Base-by-base conservation (phyloP, 257 asterid genomes). In the Schizonepeta tenuifolia region DNA sequence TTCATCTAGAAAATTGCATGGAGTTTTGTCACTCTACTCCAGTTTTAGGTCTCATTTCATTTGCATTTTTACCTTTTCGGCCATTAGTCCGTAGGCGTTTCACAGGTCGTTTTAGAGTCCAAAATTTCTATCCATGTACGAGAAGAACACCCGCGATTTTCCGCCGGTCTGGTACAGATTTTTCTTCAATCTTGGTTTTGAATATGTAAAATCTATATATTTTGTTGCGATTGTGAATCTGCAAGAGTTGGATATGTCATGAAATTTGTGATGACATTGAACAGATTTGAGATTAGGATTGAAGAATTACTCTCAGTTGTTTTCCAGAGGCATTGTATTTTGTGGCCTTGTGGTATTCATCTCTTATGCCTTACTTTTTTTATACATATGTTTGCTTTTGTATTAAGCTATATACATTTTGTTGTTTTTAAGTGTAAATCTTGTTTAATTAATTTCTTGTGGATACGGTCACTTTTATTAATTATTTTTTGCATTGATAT, bases 301-400 rank as follows among this genome's bases (percentile, higher is more conserved):
- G 83, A 55, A 63, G 78, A 63, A 59, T 64, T 40, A 62, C 8
- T 75, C 20, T 69, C 21, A 50, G 38, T 67, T 76, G 72, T 60
- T 58, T 58, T 53, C 72, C 53, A 51, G 72, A 81, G 82, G 83
- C 82, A 77, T 54, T 67, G 82, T 69, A 68, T 76, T 81, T 81
- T 83, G 77, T 73, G 56, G 88, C 76, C 80, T 70, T 71, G 7
- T 50, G 47, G 64, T 72, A 71, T 65, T 75, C 43, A 33, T 73
- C 28, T 77, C 31, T 70, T 54, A 31, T 31, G 69, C 69, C 53
- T 35, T 50, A n/a, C 13, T 4, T 10, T 61, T 15, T 15, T 18
- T 40, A 67, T 24, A 60, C 43, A 38, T 57, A 7, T 69, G 65
- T 36, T 59, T 61, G 53, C 51, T 36, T 7, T 33, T 69, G 71